phyloP scores from a whole-genome alignment of 495 filamentous ascomycete genomes.

The Penicillium lividum region DNA sequence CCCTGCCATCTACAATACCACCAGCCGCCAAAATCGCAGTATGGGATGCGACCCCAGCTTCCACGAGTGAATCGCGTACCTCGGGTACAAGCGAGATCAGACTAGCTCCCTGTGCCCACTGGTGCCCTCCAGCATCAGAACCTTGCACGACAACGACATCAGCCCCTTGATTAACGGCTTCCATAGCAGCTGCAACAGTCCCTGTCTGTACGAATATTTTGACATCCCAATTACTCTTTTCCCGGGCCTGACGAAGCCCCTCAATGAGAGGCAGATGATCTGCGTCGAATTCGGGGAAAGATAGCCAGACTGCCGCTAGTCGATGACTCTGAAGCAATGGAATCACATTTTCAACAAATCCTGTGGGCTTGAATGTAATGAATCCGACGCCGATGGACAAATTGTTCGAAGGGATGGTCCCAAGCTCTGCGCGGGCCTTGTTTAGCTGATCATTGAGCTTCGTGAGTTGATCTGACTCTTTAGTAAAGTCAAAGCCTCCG shows the following conservation, averaged over 20 bases:
- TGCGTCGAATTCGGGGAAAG: slow-evolving; percentile 50
- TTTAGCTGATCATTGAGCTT: slow-evolving; percentile 69
- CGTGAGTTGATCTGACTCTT: slow-evolving; percentile 62
- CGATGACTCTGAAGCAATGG: slow-evolving; percentile 40
- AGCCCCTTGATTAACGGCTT: slow-evolving; percentile 67
- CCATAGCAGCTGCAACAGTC: slow-evolving; percentile 64
- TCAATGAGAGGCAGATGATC: slow-evolving; percentile 46
- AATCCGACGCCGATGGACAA: slow-evolving; percentile 65
- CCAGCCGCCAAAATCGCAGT: slow-evolving; percentile 64
- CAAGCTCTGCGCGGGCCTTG: slow-evolving; percentile 58
- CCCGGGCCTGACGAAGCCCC: slow-evolving; percentile 33
- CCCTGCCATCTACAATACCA: slow-evolving; percentile 62
- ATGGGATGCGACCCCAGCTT: slow-evolving; percentile 27
- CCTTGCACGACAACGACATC: slow-evolving; percentile 74
- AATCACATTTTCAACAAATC: slow-evolving; percentile 38
- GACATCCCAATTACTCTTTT: slow-evolving; percentile 51
- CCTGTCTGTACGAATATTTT: slow-evolving; percentile 69
- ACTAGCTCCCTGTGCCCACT: slow-evolving; percentile 61
- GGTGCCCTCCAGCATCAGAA: slow-evolving; percentile 68
- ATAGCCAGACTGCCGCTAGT: slow-evolving; percentile 68
- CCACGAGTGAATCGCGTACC: slow-evolving; percentile 54
- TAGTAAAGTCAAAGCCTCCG: slow-evolving; percentile 70
- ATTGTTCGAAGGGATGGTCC: slow-evolving; percentile 54
- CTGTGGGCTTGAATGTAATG: slow-evolving; percentile 44
- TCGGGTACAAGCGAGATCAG: slow-evolving; percentile 61